Base-by-base conservation (phyloP, 305 asterid genomes). In the Solanum hybrid region DNA sequence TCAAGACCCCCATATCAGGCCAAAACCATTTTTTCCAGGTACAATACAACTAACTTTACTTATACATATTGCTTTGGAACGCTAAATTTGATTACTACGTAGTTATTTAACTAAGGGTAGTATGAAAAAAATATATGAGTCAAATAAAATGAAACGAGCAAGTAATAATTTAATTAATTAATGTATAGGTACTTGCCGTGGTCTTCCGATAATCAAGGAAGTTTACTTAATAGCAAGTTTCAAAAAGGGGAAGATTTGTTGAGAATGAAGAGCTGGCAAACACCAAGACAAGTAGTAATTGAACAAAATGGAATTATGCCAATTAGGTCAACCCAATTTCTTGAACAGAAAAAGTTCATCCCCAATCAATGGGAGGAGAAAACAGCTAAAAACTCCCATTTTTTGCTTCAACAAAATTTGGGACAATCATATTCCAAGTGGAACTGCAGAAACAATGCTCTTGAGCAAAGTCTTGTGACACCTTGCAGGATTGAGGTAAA, bases 311-410 rank as follows among this genome's bases (percentile, higher is more conserved):
- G 87, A 75, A 88, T 38, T 42, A 89, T 90, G 60, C 92, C 93
- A 4, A 79, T 91, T 9, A 92, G 92, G 89, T 93, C 94, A 22
- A 91, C 86, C 90, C 94, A 90, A 45, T 91, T 93, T 92, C 90
- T 91, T 40, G 96, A 93, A 91, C 94, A 94, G 66, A 94, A 93
- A 91, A 91, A 92, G 91, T 66, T 93, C 78, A 90, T 45, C 13
- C 76, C 86, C 78, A 91, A 91, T 78, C 91, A 93, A 22, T 78
- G 80, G 40, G 93, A 88, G 73, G 94, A 94, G 78, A 60, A 91
- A 89, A 87, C 89, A 45, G 34, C 77, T 78, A 14, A 24, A 40
- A 51, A 10, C 24, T 69, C 73, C 17, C 86, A 88, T 13, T 56
- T 66, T 71, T 31, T 35, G 8, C 88, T 51, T 35, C 90, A 87